phyloP scores from a whole-genome alignment of 2,329 filamentous ascomycete genomes.

The Lizonia empirigonia region DNA sequence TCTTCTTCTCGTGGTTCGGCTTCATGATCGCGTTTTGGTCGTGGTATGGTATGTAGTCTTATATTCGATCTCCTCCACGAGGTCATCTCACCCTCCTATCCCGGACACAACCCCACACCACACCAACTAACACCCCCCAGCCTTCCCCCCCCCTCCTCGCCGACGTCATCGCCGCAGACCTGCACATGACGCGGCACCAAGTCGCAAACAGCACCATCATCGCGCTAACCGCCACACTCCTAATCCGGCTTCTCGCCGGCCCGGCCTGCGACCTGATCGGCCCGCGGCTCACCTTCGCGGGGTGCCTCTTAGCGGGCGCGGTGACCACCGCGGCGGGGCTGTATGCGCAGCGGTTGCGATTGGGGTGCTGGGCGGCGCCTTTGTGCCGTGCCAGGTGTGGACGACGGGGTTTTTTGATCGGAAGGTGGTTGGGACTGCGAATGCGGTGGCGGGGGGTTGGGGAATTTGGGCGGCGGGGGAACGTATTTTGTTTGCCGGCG shows the following conservation, averaged over 20 bases:
- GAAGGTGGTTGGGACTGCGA: conserved; percentile 90
- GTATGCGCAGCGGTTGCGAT: conserved; percentile 76
- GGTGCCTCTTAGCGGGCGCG: conserved; percentile 73
- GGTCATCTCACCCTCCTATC: neutral
- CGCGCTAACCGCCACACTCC: conserved; percentile 59
- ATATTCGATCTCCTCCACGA: conserved; percentile 15
- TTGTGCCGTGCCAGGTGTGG: conserved; percentile 89
- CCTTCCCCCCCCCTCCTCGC: conserved; percentile 39
- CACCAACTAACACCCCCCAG: conserved; percentile 20
- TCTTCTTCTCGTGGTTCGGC: conserved; percentile 85
- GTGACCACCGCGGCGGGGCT: conserved; percentile 75
- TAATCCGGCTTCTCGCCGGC: conserved; percentile 74
- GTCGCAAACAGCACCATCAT: conserved; percentile 89
- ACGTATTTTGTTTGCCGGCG: conserved; percentile 77
- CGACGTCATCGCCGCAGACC: conserved; percentile 73
- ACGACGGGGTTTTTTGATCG: conserved; percentile 91
- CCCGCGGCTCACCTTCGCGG: conserved; percentile 76
- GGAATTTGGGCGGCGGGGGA: conserved; percentile 37
- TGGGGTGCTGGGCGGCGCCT: conserved; percentile 74
- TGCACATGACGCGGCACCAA: conserved; percentile 70
- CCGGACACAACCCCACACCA: conserved; percentile 5
- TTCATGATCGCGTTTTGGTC: conserved; percentile 87
- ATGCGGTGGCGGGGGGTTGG: conserved; percentile 72
- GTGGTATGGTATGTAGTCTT: conserved; percentile 54
- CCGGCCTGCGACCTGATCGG: conserved; percentile 82